Evolutionary conservation across 73 alveolate genomes (phyloP).

Genomic region (Breviolum minutum): DNA sequence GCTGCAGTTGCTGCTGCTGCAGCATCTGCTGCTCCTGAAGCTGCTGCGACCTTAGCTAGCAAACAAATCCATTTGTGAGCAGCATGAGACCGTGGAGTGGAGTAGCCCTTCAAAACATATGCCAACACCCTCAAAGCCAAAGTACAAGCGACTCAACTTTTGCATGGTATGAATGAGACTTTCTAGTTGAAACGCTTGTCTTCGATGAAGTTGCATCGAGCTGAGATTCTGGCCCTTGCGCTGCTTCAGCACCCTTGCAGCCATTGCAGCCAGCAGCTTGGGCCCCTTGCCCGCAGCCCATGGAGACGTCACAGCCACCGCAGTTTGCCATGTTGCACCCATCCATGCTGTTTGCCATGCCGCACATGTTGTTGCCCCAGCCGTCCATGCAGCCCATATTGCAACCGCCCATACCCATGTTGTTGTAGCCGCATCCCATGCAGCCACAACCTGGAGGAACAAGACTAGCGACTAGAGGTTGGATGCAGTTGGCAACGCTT

Average conservation of each 20-base stretch:
- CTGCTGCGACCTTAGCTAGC: neutral
- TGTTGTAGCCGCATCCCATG: conserved; percentile 88
- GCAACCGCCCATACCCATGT: conserved; percentile 94
- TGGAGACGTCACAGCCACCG: conserved; percentile 26
- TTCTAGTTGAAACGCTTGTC: no score
- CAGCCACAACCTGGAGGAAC: conserved; percentile 61
- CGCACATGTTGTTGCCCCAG: conserved; percentile 92
- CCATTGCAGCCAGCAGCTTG: conserved; percentile 4
- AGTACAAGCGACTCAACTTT: no score
- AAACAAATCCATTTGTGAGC: no score
- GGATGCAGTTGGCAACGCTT: no score
- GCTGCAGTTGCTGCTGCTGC: neutral
- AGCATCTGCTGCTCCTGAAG: neutral
- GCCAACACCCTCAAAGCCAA: no score
- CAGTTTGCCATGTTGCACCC: neutral
- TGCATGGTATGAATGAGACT: no score
- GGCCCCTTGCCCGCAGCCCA: neutral
- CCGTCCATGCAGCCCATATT: conserved; percentile 78
- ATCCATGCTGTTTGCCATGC: conserved; percentile 30
- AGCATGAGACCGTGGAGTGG: no score
- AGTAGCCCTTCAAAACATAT: no score
- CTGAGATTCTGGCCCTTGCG: neutral
- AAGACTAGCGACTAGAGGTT: neutral
- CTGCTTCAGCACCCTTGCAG: neutral
- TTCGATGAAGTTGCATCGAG: no score